phyloP scores from a whole-genome alignment of 208 protist species.

The Crithidia mellificae region DNA sequence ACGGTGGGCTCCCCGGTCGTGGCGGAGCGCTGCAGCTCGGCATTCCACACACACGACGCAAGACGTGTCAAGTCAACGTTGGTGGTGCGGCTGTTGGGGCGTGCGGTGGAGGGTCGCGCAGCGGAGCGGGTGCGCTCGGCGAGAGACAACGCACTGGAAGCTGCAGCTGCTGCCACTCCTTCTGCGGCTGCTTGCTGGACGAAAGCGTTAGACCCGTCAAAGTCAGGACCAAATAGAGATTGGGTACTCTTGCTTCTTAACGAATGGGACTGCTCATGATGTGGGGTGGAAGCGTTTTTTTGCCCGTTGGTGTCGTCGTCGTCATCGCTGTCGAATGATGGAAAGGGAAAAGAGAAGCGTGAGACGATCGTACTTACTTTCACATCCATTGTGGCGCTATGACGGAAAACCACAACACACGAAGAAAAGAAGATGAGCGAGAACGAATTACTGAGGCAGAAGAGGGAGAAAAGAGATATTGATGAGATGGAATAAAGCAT shows the following conservation, averaged over 20 bases:
- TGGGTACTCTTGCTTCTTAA: too few relatives aligned
- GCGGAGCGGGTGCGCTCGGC: not conserved
- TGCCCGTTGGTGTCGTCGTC: not conserved
- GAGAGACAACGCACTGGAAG: not conserved
- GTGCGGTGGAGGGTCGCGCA: not conserved
- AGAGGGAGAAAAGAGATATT: too few relatives aligned
- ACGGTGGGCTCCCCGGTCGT: constrained; percentile 2
- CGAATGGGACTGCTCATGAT: not conserved
- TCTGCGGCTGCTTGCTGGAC: too few relatives aligned
- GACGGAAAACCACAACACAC: too few relatives aligned
- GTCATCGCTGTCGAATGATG: not conserved
- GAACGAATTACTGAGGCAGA: too few relatives aligned
- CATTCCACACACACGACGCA: constrained; percentile 28
- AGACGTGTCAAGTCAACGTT: constrained; percentile 6
- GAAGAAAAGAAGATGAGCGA: too few relatives aligned
- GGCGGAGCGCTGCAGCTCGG: constrained; percentile 22
- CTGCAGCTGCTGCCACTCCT: too few relatives aligned
- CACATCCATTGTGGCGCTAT: constrained; percentile 20
- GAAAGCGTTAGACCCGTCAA: too few relatives aligned
- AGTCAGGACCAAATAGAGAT: too few relatives aligned
- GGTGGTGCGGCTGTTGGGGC: not conserved
- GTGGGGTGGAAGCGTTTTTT: not conserved
- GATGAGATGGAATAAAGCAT: too few relatives aligned
- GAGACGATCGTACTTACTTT: constrained; percentile 15
- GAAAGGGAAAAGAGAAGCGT: constrained; percentile 17